Evolutionary conservation across 768 basidiomycete species (phyloP).

Genomic region (Terana coerulea): DNA sequence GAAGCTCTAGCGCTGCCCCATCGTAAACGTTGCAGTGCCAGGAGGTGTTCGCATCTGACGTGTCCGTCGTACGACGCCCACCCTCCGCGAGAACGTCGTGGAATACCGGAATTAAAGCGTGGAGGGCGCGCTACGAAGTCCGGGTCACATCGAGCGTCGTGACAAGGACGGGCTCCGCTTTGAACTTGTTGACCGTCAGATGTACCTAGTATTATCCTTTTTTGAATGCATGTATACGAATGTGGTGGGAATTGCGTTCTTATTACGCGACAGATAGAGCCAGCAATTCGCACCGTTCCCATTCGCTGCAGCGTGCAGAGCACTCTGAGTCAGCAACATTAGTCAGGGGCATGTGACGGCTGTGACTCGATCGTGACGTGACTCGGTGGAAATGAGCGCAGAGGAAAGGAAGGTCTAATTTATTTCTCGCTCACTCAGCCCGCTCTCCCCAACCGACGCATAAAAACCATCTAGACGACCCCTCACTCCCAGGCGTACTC

Average conservation of each 20-base stretch:
- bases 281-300: slow-evolving; percentile 1
- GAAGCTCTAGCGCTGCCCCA: slow-evolving; percentile 26
- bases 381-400: neutral
- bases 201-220: neutral
- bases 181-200: neutral
- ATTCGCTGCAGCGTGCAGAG: neutral
- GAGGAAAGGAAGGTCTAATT: neutral
- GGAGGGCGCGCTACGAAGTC: neutral
- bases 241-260: neutral
- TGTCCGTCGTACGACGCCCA: slow-evolving; percentile 4
- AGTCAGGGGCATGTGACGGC: neutral
- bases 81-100: slow-evolving; percentile 2
- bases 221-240: neutral
- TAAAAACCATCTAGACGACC: slow-evolving; percentile 1
- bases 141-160: neutral
- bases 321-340: neutral
- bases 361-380: slow-evolving; percentile 6
- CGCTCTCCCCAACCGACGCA: neutral
- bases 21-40: neutral
- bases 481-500: neutral
- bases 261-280: neutral
- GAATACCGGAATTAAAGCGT: slow-evolving; percentile 5
- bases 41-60: neutral
- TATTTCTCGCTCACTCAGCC: slow-evolving; percentile 9
- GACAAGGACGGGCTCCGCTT: neutral